Base-by-base conservation (phyloP, 179 eudicot species). In the Beta lomatogona region DNA sequence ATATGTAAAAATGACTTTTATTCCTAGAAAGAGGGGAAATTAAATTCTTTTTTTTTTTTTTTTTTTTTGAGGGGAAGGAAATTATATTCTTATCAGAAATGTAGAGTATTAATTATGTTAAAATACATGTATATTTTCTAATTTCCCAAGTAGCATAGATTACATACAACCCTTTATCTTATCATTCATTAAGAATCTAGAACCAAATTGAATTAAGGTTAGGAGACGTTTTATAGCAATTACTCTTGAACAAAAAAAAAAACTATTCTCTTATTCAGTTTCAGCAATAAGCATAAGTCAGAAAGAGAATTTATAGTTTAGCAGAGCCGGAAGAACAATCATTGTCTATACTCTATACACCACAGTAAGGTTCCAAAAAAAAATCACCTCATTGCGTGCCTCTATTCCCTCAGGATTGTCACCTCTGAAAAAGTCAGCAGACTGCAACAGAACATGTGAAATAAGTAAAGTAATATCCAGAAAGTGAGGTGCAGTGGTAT, bases 381-480 rank as follows among this genome's bases (percentile, higher is more conserved):
- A 61, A 77, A 75, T 89, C 87, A 96, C 99, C 99, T 96, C 99
- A 87, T 96, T 96, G 3, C 98, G 94, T 81, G 99, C 98, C 89
- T 96, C 99, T 80, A 93, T 81, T 81, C 99, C 99, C 89, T 96
- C 99, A 80, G 99, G 88, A 85, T 96, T 96, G 89, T 96, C 99
- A 53, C 90, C 97, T 87, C 99, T 89, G 87, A 94, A 96, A 84
- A 96, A 96, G 75, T 96, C 99, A 78, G 99, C 98, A 78, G 88
- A 66, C 98, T 96, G 91, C 91, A 88, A 53, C 66, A 86, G 68
- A 73, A 67, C 64, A 71, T 67, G 58, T 68, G 76, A 59, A 31
- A 71, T 76, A 48, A 57, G 73, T 86, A 61, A 71, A 80, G 31
- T 53, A 66, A 11, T 9, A 71, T 73, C 57, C n/a, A 21, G 4